phyloP scores from a whole-genome alignment of 139 green algal species.

The Chlamydomonas asymmetrica region DNA sequence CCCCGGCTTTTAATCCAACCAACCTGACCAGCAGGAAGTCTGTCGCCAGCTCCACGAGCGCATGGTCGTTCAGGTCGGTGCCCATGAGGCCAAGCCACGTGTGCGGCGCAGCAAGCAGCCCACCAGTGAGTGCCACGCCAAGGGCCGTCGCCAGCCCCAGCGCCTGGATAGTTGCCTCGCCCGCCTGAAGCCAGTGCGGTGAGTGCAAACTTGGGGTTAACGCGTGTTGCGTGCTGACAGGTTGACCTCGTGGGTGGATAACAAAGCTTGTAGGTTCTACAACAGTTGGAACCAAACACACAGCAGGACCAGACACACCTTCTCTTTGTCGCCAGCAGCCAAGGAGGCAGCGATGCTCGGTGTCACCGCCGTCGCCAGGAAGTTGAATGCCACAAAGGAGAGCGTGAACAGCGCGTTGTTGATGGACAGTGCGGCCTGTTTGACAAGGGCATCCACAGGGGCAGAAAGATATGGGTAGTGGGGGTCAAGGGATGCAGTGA shows the following conservation, averaged over 20 bases:
- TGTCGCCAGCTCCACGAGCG: background rate
- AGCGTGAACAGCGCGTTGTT: constrained; percentile 73
- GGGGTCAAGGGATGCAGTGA: background rate
- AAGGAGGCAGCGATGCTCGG: constrained; percentile 64
- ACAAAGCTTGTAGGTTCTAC: too few relatives aligned
- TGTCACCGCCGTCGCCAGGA: constrained; percentile 75
- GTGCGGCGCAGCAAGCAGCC: constrained; percentile 28
- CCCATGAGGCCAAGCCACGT: constrained; percentile 54
- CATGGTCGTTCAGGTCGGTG: background rate
- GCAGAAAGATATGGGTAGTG: background rate
- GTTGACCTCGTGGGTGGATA: too few relatives aligned
- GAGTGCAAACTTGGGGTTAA: too few relatives aligned
- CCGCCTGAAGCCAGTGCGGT: constrained; percentile 4
- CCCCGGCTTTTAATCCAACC: background rate
- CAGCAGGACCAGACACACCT: constrained; percentile 6
- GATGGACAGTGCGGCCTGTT: constrained; percentile 67
- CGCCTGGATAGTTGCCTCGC: constrained; percentile 42
- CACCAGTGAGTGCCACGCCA: constrained; percentile 37
- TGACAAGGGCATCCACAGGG: constrained; percentile 1
- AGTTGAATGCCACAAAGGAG: constrained; percentile 80
- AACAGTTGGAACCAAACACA: background rate
- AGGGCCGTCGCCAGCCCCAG: constrained; percentile 42
- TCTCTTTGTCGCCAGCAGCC: constrained; percentile 36
- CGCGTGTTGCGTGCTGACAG: too few relatives aligned
- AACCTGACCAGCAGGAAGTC: constrained; percentile 19